Evolutionary conservation across 2,329 filamentous ascomycete genomes (phyloP).

Genomic region (Coniosporium tulheliwenetii): DNA sequence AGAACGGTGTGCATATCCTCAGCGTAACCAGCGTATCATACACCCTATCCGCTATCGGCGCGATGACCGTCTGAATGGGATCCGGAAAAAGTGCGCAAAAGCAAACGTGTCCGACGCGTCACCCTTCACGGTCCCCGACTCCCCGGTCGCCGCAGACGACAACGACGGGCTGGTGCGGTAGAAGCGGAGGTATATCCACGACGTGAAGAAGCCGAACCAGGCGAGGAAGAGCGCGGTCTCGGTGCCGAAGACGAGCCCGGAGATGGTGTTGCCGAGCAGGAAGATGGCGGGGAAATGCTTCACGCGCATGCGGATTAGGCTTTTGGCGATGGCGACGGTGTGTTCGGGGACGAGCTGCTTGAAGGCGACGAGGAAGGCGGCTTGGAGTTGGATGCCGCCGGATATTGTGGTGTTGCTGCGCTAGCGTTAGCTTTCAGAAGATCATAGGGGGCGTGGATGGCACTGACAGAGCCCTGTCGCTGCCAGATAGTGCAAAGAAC

Average conservation of each 20-base stretch:
- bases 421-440: background rate
- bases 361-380: slow-evolving; percentile 88
- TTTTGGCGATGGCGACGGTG: slow-evolving; percentile 85
- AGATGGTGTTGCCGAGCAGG: slow-evolving; percentile 53
- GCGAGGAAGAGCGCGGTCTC: slow-evolving; percentile 67
- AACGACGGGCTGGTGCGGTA: slow-evolving; percentile 53
- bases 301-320: slow-evolving; percentile 77
- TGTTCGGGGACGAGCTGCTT: slow-evolving; percentile 96
- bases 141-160: slow-evolving; percentile 24
- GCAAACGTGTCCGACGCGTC: slow-evolving; percentile 95
- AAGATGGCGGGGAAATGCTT: slow-evolving; percentile 65
- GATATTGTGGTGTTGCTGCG: slow-evolving; percentile 60
- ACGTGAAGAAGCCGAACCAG: slow-evolving; percentile 66
- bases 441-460: slow-evolving; percentile 3
- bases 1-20: slow-evolving; percentile 72
- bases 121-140: slow-evolving; percentile 49
- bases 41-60: slow-evolving; percentile 55
- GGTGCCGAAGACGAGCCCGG: slow-evolving; percentile 48
- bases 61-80: slow-evolving; percentile 61
- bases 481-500: slow-evolving; percentile 55
- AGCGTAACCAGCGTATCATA: slow-evolving; percentile 62
- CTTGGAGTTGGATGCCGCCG: slow-evolving; percentile 78
- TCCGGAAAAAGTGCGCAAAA: slow-evolving; percentile 93
- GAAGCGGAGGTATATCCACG: slow-evolving; percentile 94
- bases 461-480: slow-evolving; percentile 11